A percentile compares a stretch with the other conserved stretches of the same genome.
Conservation (phyloP, 768 basidiomycete genomes). For the Pleurotus giganteus region DNA sequence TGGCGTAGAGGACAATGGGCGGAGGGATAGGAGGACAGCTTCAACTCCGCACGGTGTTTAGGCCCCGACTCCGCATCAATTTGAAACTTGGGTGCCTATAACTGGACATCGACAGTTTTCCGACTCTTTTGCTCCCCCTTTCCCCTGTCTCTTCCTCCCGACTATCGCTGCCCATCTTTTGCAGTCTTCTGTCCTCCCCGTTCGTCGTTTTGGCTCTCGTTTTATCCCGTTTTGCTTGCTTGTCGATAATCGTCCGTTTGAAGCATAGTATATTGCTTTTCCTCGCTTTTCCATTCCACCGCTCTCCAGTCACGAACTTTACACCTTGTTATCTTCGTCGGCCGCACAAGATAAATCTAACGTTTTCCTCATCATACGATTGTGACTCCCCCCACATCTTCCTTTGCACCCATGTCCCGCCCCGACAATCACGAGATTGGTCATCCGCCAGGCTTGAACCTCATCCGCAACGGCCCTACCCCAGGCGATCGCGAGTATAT, state of each 20-base stretch:
- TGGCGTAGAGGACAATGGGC: neutral
- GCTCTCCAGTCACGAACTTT: slow-evolving; percentile 6
- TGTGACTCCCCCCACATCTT: neutral
- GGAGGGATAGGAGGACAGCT: neutral
- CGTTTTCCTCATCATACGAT: neutral
- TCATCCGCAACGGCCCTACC: slow-evolving; percentile 20
- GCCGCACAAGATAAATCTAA: neutral
- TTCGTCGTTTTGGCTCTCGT: slow-evolving; percentile 32
- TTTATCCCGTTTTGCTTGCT: slow-evolving; percentile 36
- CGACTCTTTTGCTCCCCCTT: slow-evolving; percentile 16
- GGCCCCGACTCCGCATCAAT: slow-evolving; percentile 10
- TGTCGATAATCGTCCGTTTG: slow-evolving; percentile 35
- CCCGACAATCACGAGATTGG: slow-evolving; percentile 40
- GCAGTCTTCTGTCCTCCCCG: slow-evolving; percentile 1
- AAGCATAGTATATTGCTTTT: slow-evolving; percentile 32
- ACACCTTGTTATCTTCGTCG: neutral
- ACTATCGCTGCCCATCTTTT: slow-evolving; percentile 12
- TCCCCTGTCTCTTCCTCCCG: slow-evolving; percentile 15
- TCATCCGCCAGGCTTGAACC: slow-evolving; percentile 28
- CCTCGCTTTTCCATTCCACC: slow-evolving; percentile 12
- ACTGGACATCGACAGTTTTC: slow-evolving; percentile 8
- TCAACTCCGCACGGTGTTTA: slow-evolving; percentile 9
- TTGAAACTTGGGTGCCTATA: slow-evolving; percentile 9
- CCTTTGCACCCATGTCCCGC: slow-evolving; percentile 37
- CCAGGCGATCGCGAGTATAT: neutral